Conservation (phyloP, 75 land plant genomes). For the Cupressus sempervirens region DNA sequence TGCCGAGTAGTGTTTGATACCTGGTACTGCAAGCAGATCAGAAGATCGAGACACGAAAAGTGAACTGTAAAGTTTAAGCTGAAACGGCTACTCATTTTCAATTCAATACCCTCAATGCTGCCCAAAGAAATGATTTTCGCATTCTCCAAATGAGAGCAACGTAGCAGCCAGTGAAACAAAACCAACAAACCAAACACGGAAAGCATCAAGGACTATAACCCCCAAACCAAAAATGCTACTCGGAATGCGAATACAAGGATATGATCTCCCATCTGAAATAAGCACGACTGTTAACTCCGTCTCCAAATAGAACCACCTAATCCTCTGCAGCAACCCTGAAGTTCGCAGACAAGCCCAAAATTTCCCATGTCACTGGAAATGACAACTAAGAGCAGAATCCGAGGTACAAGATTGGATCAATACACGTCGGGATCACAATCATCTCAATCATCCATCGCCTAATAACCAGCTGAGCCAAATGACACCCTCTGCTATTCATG, state of each 20-base stretch:
- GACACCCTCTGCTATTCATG: constrained; percentile 1
- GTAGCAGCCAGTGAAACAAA: not conserved
- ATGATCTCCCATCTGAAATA: constrained; percentile 7
- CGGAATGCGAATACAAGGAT: not conserved
- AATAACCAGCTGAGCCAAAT: not conserved
- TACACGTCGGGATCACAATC: constrained; percentile 4
- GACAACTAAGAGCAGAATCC: not conserved
- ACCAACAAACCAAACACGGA: not conserved
- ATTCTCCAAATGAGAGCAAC: not conserved
- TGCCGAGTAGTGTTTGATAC: not conserved
- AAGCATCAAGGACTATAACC: not conserved
- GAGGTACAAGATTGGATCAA: constrained; percentile 12
- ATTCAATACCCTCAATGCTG: not conserved
- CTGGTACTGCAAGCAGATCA: not conserved
- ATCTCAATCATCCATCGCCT: not conserved
- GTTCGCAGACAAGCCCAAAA: constrained; percentile 4
- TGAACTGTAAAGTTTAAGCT: constrained; percentile 1
- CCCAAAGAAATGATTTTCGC: not conserved
- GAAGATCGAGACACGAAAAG: not conserved
- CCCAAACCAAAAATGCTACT: not conserved
- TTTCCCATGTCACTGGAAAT: not conserved
- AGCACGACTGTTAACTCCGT: not conserved
- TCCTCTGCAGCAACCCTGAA: not conserved
- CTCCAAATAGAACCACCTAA: not conserved
- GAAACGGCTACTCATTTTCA: not conserved